Evolutionary conservation across 1,284 basidiomycete species (phyloP).

Genomic region (Ceratobasidium sp.): DNA sequence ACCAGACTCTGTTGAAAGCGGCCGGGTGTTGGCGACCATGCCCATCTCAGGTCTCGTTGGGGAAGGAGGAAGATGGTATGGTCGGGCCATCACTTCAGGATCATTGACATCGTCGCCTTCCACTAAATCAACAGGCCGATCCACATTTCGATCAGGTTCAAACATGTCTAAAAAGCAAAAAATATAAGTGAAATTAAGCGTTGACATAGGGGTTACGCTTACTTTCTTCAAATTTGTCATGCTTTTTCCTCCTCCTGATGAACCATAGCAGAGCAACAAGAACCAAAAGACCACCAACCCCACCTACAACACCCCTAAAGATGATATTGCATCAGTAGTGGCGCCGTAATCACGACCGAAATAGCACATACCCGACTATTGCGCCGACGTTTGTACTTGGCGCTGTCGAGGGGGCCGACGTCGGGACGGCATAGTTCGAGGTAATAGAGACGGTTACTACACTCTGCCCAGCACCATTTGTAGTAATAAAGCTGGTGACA

Average conservation of each 20-base stretch:
- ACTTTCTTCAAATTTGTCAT: constrained; percentile 42
- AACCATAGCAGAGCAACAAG: constrained; percentile 30
- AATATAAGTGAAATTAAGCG: not conserved
- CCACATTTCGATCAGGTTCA: constrained; percentile 37
- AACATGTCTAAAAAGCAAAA: constrained; percentile 37
- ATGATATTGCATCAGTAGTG: not conserved
- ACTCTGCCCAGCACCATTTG: constrained; percentile 30
- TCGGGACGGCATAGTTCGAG: constrained; percentile 28
- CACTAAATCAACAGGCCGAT: constrained; percentile 9
- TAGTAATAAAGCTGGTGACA: constrained; percentile 23
- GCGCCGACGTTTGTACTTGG: constrained; percentile 17
- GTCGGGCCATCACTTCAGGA: constrained; percentile 28
- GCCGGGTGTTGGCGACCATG: constrained; percentile 25
- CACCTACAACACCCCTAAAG: constrained; percentile 31
- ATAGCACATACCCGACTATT: constrained; percentile 29
- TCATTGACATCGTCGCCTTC: constrained; percentile 40
- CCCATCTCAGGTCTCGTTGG: constrained; percentile 39
- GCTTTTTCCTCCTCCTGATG: constrained; percentile 29
- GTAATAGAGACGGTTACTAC: constrained; percentile 30
- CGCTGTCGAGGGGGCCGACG: constrained; percentile 23
- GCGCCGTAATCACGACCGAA: not conserved
- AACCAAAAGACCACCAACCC: constrained; percentile 32
- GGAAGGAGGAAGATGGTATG: constrained; percentile 36
- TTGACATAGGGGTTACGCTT: not conserved
- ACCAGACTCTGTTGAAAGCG: constrained; percentile 19